These are phyloP conservation scores for Gentiana macrophylla DNA, from an alignment of 257 asterid species.

Conservation along the genomic window DNA sequence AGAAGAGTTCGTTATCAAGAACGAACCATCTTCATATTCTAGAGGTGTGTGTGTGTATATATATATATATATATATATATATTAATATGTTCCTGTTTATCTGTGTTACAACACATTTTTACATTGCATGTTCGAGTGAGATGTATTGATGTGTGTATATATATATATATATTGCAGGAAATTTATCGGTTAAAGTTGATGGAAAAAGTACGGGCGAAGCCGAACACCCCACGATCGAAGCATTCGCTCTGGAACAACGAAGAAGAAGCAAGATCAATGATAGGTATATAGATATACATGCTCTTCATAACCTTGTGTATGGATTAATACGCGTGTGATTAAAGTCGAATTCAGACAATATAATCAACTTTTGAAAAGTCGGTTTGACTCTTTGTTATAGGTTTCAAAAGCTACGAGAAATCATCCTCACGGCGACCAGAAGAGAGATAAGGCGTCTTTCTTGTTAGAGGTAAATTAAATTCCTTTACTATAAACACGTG, in stretches of 20 bases:
- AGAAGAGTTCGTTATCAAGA: conserved; percentile 58
- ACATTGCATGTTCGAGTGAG: conserved; percentile 4
- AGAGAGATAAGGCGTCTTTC: conserved; percentile 97
- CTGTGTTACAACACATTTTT: too few species aligned
- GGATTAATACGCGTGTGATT: too few species aligned
- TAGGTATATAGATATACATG: conserved; percentile 41
- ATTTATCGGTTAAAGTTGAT: conserved; percentile 54
- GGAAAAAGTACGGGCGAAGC: conserved; percentile 52
- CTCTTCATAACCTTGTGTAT: neutral
- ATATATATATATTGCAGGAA: conserved; percentile 27
- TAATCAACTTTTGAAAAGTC: too few species aligned
- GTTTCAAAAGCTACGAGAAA: conserved; percentile 75
- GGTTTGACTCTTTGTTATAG: conserved; percentile 28
- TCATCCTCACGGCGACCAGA: conserved; percentile 82
- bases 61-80: neutral
- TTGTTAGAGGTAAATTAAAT: conserved; percentile 57
- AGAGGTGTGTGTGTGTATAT: conserved; percentile 36
- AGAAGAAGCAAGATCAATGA: conserved; percentile 97
- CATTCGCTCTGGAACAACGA: conserved; percentile 99
- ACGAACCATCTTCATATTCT: conserved; percentile 47
- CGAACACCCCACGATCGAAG: conserved; percentile 88
- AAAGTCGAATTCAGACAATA: too few species aligned
- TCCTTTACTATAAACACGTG: neutral
- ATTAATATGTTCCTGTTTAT: neutral
- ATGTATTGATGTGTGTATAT: neutral